Evolutionary conservation across 208 protist species (phyloP), one percentile per base, ranked within the genome.

Genomic region (Trypanosoma scelopori): DNA sequence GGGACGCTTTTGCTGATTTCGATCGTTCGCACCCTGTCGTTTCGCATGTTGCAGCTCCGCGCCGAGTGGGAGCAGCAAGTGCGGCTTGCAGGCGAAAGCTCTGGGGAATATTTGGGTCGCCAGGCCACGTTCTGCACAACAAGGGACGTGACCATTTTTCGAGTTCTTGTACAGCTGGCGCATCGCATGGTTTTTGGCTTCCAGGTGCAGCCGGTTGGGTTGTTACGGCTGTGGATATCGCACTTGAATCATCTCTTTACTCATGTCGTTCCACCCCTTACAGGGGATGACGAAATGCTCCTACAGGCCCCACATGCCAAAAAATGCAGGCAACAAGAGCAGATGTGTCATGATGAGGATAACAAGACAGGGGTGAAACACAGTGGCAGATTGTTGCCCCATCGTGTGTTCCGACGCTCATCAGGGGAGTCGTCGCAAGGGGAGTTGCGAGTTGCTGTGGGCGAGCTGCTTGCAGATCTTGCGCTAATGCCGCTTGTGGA

Each of bases 191-290:
- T 91, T 1, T 90, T 94, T 58, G 83, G 50, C n/a, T 71, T 65
- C 42, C 55, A 71, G 25, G 43, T 62, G 23, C 88, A 85, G 58
- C 71, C 84, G 2, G 28, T 37, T 7, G 83, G 81, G 13, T 69
- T 94, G 55, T 67, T 91, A 47, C 84, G 78, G 46, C 70, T 90
- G 16, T 94, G 88, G 88, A 6, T 91, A 12, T 82, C 78, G 42
- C 84, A 88, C 69, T 74, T 94, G 37, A 59, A 50, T 56, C 81
- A 91, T 50, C 64, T 94, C 28, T 90, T 94, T 64, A 55, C 58
- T 11, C 72, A 71, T n/a, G 39, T 89, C 16, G 82, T 94, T 28
- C 88, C 88, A n/a, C 70, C 61, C n/a, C 63, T 69, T 41, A 74
- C 49, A 15, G 69, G 70, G 13, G 60, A 74, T n/a, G 83, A 87